Base-by-base conservation (phyloP, 257 asterid genomes). In the Nicotiana otophora region DNA sequence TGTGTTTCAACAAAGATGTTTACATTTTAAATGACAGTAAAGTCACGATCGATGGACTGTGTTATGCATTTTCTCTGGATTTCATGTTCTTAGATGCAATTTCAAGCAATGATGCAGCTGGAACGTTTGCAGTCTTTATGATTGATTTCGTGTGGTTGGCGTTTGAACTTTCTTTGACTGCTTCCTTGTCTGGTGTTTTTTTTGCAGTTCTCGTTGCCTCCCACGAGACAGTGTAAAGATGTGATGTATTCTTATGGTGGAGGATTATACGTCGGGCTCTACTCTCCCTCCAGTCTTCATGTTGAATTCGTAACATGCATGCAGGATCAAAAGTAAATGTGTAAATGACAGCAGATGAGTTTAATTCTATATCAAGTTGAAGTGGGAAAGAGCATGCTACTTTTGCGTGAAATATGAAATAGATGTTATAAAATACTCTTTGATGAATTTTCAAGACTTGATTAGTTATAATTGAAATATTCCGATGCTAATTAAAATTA, bases 261-360 rank as follows among this genome's bases (percentile, higher is more conserved):
- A 46, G 31, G 79, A 34, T 42, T 70, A 42, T 70, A 46, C 34
- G 15, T 26, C 26, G 20, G 42, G 60, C 39, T 74, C 65, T 60
- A 60, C 28, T 60, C 30, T 60, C 65, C 30, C 5, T 60, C 65
- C 26, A 7, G 65, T n/a, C 20, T 19, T 60, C 30, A 8, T 10
- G 65, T 75, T 51, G 80, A 51, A 51, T 75, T 51, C 61, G 26
- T 48, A 48, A 14, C 46, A 75, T 51, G 63, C 46, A 51, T 51
- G 80, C 80, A 51, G 80, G 63, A 75, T 28, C 28, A 75, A 10
- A 51, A 51, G 80, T 75, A 51, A 51, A 39, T 75, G 46, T 75
- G 10, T 75, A 75, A 75, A 75, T 28, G 80, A 53, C 80, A 75
- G 64, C 42, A 51, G 42, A 75, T 75, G 80, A 75, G 64, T 75